Evolutionary conservation across 129 eudicot species (phyloP), one percentile per base, ranked within the genome.

Genomic region (Mikania micrantha): DNA sequence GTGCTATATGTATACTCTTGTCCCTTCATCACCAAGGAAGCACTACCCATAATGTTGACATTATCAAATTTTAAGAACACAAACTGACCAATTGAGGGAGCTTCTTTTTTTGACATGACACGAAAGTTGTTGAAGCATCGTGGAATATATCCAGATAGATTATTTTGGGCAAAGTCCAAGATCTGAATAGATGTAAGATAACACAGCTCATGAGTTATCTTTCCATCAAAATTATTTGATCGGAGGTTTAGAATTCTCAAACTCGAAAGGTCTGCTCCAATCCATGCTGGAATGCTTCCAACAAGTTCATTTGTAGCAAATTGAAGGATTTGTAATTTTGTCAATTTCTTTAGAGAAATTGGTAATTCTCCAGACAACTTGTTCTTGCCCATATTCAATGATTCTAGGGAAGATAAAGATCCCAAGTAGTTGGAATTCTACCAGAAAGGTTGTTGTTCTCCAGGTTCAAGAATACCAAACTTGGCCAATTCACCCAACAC

Each of bases 121-220:
- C 58, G 42, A 3, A 66, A 66, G 59, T 66, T 66, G 71, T 19
- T 66, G 60, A 66, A 66, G 59, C 71, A 66, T 47, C 71, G 29
- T 28, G 60, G 59, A 66, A 66, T 66, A 48, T 66, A 31, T 45
- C 59, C 59, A 9, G 42, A 66, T 28, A 66, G 42, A 28, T 29
- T 48, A 29, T 66, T 66, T 16, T 29, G n/a, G 16, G 71, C 29
- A 31, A 47, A 57, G 5, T 67, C 20, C 20, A 67, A 31, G 19
- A 65, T 67, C 0, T 64, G 66, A 40, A 65, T 53, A 11, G 0
- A 0, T 11, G 35, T 5, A 3, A 64, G 47, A 36, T 54, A 28
- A 31, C 73, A 74, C 0, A 74, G 42, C 35, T 52, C 47, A 1
- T 24, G 34, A 1, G 73, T 19, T 13, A 74, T 65, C n/a, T 65